These are phyloP conservation scores for Candida wancherniae DNA, from an alignment of 805 yeast species.

Conservation along the genomic window DNA sequence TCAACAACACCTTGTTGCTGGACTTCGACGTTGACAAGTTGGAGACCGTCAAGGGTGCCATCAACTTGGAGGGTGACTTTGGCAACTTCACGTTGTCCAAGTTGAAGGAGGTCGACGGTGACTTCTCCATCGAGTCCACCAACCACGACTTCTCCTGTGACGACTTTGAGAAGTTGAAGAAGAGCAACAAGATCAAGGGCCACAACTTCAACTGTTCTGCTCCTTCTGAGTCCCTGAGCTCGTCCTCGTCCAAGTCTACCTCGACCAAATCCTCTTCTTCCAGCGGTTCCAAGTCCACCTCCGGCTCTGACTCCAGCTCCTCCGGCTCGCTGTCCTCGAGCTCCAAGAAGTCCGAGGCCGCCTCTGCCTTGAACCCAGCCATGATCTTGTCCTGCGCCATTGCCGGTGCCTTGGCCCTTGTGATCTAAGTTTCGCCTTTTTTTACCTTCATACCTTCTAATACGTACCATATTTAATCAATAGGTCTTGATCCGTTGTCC, in stretches of 20 bases:
- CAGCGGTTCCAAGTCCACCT: conserved; percentile 18
- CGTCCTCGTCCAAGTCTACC: conserved; percentile 12
- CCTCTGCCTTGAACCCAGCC: conserved; percentile 14
- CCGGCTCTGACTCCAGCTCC: conserved; percentile 13
- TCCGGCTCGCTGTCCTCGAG: conserved; percentile 4
- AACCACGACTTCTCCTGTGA: conserved; percentile 36
- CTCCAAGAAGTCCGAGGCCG: conserved; percentile 20
- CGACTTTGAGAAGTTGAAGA: conserved; percentile 30
- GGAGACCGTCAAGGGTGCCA: conserved; percentile 37
- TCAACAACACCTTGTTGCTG: conserved; percentile 36
- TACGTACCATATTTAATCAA: no score
- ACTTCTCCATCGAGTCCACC: conserved; percentile 32
- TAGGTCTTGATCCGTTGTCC: no score
- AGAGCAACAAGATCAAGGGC: conserved; percentile 33
- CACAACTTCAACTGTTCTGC: conserved; percentile 41
- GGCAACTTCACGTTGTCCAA: conserved; percentile 35
- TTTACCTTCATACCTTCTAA: no score
- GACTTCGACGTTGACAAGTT: conserved; percentile 28
- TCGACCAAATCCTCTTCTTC: conserved; percentile 16
- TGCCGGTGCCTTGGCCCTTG: conserved; percentile 25
- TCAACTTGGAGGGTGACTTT: conserved; percentile 33
- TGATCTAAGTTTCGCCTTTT: conserved; percentile 18
- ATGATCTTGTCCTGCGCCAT: conserved; percentile 21
- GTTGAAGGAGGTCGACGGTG: conserved; percentile 39
- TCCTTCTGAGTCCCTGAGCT: conserved; percentile 22